Conservation (phyloP, 495 filamentous ascomycete species). For the Aspergillus funiculosus region DNA sequence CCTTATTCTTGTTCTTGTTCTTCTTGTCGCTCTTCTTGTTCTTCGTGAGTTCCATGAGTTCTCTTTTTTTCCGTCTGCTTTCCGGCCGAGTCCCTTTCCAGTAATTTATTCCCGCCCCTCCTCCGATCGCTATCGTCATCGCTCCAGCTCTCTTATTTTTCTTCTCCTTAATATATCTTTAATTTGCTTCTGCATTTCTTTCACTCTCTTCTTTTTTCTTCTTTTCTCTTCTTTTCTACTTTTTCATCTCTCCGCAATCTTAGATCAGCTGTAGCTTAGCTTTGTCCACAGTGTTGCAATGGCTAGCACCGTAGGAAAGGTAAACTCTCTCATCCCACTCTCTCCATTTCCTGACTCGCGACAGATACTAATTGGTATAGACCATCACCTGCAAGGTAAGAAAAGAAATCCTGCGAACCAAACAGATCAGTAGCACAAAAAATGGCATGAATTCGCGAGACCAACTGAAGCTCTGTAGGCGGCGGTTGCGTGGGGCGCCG, state of each 20-base stretch:
- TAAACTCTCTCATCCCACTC: constrained; percentile 19
- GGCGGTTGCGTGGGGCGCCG: constrained; percentile 93
- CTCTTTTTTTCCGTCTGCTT: constrained; percentile 18
- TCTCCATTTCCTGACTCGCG: not conserved
- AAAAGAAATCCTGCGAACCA: not conserved
- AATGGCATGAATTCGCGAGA: constrained; percentile 17
- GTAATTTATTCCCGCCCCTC: constrained; percentile 15
- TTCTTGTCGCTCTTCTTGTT: constrained; percentile 24
- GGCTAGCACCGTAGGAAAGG: constrained; percentile 55
- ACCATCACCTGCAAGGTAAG: constrained; percentile 72
- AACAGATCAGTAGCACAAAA: no score
- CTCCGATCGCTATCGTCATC: constrained; percentile 8
- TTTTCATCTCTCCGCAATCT: not conserved
- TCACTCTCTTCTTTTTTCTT: constrained; percentile 8
- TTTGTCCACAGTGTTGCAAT: constrained; percentile 21
- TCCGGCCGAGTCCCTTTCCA: constrained; percentile 16
- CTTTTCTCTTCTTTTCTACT: constrained; percentile 3
- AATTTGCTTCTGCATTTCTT: constrained; percentile 4
- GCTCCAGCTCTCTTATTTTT: constrained; percentile 4
- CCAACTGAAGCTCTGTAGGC: constrained; percentile 50
- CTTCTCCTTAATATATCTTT: not conserved
- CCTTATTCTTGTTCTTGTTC: not conserved
- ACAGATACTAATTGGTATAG: constrained; percentile 33
- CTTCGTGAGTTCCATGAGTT: constrained; percentile 12
- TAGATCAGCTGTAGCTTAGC: not conserved